Base-by-base conservation (phyloP, 345 rosid species). In the Clausena lansium region DNA sequence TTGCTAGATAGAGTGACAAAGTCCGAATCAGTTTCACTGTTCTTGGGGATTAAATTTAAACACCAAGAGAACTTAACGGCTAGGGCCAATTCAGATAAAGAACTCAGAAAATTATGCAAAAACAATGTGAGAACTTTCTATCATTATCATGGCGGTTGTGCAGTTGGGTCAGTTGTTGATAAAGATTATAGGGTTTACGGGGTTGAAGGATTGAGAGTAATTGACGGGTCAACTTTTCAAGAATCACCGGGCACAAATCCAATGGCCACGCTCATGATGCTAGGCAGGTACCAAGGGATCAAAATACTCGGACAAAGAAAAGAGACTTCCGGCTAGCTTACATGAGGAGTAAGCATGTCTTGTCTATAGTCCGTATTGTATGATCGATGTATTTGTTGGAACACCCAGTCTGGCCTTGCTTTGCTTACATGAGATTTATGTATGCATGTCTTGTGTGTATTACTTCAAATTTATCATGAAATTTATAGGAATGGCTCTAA, bases 231-330 rank as follows among this genome's bases (percentile, higher is more conserved):
- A 57, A 94, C 96, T 19, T 87, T 91, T 58, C 67, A 75, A 64
- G 93, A 87, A 70, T 92, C 96, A 24, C 98, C 96, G 1, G 97
- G 97, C 19, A 90, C 96, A 27, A 93, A 91, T 64, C 97, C 98
- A 24, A 90, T 89, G 97, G 94, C 94, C 1, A 90, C 96, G 1
- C 79, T 88, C 5, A 24, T 91, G 75, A 92, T 92, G 94, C 82
- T 91, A 32, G 98, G 98, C 32, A 85, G 97, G 67, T 94, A 91
- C 63, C 94, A 90, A 86, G 94, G 94, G 75, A 79, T 89, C 81
- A 87, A 83, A 55, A 81, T 90, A 35, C 83, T 89, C n/a, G 73
- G 73, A 75, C 87, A 85, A 77, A 71, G 89, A 69, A 74, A 80
- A 36, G 47, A 69, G 17, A 15, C 63, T 45, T 45, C 50, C 50